phyloP scores from a whole-genome alignment of 2,329 filamentous ascomycete genomes.

The Camillea tinctor region DNA sequence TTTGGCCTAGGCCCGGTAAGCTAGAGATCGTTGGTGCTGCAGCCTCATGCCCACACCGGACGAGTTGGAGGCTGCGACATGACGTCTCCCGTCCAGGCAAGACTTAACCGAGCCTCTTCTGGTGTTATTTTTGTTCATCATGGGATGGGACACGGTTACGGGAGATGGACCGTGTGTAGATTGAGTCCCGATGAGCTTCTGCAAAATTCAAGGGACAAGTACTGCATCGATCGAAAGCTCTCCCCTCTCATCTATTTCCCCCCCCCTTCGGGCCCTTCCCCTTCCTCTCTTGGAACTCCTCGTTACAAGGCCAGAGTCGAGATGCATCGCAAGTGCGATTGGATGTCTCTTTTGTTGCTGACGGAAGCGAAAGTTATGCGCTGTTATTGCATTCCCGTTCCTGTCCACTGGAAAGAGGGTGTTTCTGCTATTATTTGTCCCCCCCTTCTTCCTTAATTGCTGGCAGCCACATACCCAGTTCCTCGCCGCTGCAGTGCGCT shows the following conservation, averaged over 20 bases:
- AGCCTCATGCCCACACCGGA: not conserved
- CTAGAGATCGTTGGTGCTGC: not conserved
- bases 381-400: not conserved
- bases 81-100: not conserved
- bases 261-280: not conserved
- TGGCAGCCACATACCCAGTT: not conserved
- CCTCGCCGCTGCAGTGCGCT: not conserved
- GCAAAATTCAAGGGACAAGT: not conserved
- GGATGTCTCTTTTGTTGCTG: not conserved
- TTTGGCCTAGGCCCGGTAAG: not conserved
- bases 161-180: not conserved
- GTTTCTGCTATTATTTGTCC: not conserved
- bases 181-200: not conserved
- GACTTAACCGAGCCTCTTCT: not conserved
- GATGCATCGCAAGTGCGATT: not conserved
- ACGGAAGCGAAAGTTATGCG: not conserved
- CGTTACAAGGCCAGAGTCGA: not conserved
- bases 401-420: not conserved
- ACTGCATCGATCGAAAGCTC: not conserved
- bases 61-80: not conserved
- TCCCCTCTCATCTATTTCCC: not conserved
- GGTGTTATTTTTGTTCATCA: not conserved
- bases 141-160: not conserved
- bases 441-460: not conserved
- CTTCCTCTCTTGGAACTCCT: not conserved